Evolutionary conservation across 495 filamentous ascomycete species (phyloP), one percentile per base, ranked within the genome.

Genomic region (Thozetella sp.): DNA sequence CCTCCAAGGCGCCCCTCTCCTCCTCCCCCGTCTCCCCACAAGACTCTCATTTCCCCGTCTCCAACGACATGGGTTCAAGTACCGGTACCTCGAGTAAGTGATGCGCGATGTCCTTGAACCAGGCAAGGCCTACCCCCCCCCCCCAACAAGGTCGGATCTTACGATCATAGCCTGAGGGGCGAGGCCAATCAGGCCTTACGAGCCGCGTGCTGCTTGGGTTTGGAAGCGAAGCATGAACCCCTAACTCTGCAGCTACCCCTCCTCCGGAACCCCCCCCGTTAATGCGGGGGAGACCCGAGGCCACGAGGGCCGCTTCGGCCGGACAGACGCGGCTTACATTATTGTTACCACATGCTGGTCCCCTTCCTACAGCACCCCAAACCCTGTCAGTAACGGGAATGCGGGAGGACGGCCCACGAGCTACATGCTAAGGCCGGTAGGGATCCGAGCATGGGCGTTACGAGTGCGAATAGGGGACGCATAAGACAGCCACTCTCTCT

Each of bases 241-340:
- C 43, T 48, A 48, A 15, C 10, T 11, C 9, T 48, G 43, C 43
- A 48, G 43, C 43, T 20, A 48, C 9, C 43, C 43, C 43, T 19
- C 43, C 43, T 48, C 43, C 43, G 43, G 43, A 48, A 10, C 43
- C 30, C 30, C 30, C 30, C 30, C 43, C 10, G 43, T 10, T n/a
- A n/a, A 48, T 48, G 43, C 43, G 43, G 43, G 43, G 43, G 43
- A 48, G 43, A 48, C 43, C n/a, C 43, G 43, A 48, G 43, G n/a
- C 9, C 43, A 10, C 11, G n/a, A 15, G 43, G 3, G 20, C 20
- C 43, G 43, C n/a, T n/a, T 48, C 43, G 43, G 43, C 43, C 43
- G 43, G 43, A 48, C 43, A 48, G 20, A 48, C 12, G 43, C 43
- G 43, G 43, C n/a, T 37, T 17, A 17, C 30, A 37, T 17, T 6